Evolutionary conservation across 169 alveolate species (phyloP).

Genomic region (Perkinsus chesapeaki): DNA sequence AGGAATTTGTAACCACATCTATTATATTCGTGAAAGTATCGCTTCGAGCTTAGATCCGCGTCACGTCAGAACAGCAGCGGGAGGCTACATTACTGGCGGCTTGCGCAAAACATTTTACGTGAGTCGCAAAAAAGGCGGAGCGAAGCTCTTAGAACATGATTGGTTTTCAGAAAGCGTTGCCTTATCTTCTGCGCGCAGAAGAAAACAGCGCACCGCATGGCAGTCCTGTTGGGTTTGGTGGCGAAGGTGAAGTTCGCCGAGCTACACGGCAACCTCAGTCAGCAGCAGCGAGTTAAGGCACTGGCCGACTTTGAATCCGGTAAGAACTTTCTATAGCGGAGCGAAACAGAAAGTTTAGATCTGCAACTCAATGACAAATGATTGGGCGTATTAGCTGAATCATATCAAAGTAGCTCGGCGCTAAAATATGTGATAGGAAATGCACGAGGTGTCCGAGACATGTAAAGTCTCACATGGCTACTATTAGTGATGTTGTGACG

Average conservation of each 20-base stretch:
- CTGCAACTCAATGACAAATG: no score
- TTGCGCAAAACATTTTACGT: conserved; percentile 14
- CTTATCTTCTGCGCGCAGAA: conserved; percentile 26
- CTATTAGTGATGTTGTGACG: no score
- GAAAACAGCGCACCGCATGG: conserved; percentile 77
- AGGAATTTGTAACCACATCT: not conserved
- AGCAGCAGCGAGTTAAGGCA: conserved; percentile 63
- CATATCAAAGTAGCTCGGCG: no score
- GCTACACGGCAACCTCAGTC: conserved; percentile 87
- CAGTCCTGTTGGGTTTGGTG: conserved; percentile 60
- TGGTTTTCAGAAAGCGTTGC: not conserved
- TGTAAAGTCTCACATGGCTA: no score
- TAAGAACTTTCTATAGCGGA: not conserved
- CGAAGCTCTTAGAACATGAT: not conserved
- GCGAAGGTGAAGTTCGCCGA: conserved; percentile 76
- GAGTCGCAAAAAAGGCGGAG: not conserved
- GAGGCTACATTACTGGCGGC: conserved; percentile 30
- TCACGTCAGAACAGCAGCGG: conserved; percentile 1
- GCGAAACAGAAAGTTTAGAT: no score
- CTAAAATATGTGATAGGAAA: no score
- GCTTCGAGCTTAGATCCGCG: not conserved
- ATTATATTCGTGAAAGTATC: not conserved
- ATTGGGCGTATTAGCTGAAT: no score
- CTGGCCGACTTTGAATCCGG: not conserved
- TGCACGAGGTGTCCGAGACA: no score